Evolutionary conservation across 2,329 filamentous ascomycete species (phyloP).

Genomic region (Trichoderma aggressivum): DNA sequence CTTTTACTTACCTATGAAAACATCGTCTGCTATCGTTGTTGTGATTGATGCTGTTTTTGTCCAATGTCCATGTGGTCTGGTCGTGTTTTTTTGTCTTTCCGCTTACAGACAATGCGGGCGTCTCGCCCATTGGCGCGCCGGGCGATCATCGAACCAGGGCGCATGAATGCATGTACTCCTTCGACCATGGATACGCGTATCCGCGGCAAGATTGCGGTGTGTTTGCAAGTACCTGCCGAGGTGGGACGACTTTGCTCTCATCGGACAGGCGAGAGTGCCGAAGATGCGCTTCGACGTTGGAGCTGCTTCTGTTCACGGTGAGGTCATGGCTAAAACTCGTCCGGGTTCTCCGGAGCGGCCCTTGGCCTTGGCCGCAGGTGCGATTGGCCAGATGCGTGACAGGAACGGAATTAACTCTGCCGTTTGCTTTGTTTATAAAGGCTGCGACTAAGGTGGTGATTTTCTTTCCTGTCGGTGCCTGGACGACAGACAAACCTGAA

Average conservation of each 20-base stretch:
- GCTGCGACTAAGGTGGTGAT: neutral
- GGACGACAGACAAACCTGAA: neutral
- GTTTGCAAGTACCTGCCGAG: neutral
- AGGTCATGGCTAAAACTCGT: neutral
- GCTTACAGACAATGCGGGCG: neutral
- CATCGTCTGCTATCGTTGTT: neutral
- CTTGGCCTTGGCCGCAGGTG: neutral
- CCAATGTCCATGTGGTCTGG: neutral
- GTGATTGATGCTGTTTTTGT: neutral
- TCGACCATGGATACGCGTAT: neutral
- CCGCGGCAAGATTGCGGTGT: neutral
- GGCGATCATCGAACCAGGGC: neutral
- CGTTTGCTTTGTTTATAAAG: conserved; percentile 2
- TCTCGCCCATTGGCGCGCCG: neutral
- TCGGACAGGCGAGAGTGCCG: conserved; percentile 1
- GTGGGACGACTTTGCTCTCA: neutral
- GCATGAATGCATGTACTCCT: neutral
- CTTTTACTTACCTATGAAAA: neutral
- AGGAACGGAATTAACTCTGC: neutral
- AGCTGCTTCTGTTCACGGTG: neutral
- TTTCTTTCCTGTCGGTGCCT: neutral
- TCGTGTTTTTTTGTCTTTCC: neutral
- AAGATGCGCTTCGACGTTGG: neutral
- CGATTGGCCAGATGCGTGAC: conserved; percentile 5
- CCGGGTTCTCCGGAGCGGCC: conserved; percentile 11